Evolutionary conservation across 1,139 yeast genomes (phyloP).

Genomic region (Yamadazyma diospyri): DNA sequence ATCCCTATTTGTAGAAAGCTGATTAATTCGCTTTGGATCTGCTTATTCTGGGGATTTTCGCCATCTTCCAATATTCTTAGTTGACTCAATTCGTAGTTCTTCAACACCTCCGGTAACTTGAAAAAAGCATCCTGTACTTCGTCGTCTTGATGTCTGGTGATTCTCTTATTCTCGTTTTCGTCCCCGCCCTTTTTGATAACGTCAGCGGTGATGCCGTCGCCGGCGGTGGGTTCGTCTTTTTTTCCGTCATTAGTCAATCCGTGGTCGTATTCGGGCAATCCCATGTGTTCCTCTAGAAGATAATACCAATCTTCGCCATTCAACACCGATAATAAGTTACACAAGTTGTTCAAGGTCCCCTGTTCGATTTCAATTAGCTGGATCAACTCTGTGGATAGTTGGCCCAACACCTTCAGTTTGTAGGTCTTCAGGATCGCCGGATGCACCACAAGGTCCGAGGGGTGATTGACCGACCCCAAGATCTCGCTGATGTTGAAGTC

Average conservation of each 20-base stretch:
- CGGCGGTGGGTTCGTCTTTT: conserved; percentile 4
- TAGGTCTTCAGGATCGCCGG: conserved; percentile 69
- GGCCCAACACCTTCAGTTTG: conserved; percentile 42
- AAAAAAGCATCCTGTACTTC: conserved; percentile 37
- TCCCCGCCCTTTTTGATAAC: conserved; percentile 10
- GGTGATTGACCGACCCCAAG: conserved; percentile 74
- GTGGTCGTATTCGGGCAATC: conserved; percentile 69
- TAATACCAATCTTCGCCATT: conserved; percentile 83
- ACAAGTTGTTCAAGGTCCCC: conserved; percentile 63
- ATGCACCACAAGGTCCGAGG: conserved; percentile 74
- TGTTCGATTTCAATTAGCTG: conserved; percentile 81
- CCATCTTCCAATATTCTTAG: conserved; percentile 4
- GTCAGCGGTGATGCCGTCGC: not conserved
- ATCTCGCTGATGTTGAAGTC: conserved; percentile 48
- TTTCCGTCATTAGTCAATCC: conserved; percentile 39
- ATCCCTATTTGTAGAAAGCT: conserved; percentile 50
- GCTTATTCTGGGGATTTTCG: conserved; percentile 11
- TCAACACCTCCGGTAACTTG: conserved; percentile 34
- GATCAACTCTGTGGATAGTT: conserved; percentile 68
- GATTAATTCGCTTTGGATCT: conserved; percentile 28
- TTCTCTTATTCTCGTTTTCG: conserved; percentile 66
- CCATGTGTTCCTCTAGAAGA: conserved; percentile 59
- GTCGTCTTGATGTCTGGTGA: conserved; percentile 21
- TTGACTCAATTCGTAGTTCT: conserved; percentile 36
- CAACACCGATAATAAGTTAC: conserved; percentile 69